Evolutionary conservation across 257 asterid species (phyloP), one percentile per base, ranked within the genome.

Genomic region (Solanum neorickii): DNA sequence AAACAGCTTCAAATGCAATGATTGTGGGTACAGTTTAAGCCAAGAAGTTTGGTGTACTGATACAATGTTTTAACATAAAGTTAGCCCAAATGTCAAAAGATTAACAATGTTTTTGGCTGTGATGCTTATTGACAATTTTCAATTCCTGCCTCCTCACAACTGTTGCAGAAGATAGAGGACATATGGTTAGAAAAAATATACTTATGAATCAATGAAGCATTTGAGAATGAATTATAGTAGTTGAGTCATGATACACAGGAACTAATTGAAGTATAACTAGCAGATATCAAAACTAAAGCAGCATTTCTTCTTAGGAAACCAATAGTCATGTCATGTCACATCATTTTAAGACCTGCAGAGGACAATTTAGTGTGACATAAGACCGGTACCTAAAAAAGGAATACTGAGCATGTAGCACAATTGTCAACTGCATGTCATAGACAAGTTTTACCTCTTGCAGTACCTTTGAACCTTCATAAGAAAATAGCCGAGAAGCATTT

Each of bases 381-480:
- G 76, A 70, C 76, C 12, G n/a, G 12, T 70, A 29, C 47, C 80
- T 33, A 72, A 46, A 72, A 72, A 72, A 35, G 80, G 2, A 4
- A 72, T 33, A 35, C 80, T 16, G 23, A 16, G 82, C 56, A 41
- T 41, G 59, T 23, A 39, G 5, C 33, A 16, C 60, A 13, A 39
- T 77, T 77, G 37, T 77, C 60, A 77, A 44, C 25, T n/a, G 85
- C 68, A 80, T 10, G 68, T 18, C 18, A 47, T 47, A 47, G 16
- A 12, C 42, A 27, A 11, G 68, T 47, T 1, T 80, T 80, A 80
- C 85, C 68, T 47, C 11, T 80, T 21, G 91, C 87, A 66, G 89
- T 90, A 97, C 27, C 90, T 94, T 95, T 52, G 98, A 97, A 76
- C 96, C 98, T 88, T 95, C 94, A 52, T 89, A 97, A 29, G 99